Percentiles rank a stretch among this genome's conserved stretches.
Conservation (phyloP, 805 yeast species). For the Saturnispora quitensis region DNA sequence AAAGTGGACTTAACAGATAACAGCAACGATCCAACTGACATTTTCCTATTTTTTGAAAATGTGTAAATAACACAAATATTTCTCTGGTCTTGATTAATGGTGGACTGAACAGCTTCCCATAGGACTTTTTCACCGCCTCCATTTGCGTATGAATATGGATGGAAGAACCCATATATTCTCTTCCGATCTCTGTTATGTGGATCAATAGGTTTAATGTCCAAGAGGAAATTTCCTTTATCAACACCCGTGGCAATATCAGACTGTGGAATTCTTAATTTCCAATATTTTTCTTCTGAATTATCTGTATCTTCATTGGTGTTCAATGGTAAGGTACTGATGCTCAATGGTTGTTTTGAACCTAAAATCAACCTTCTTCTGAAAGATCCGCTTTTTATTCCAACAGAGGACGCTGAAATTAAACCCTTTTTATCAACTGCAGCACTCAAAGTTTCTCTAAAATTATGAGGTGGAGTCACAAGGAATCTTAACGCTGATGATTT, state of each 20-base stretch:
- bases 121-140: conserved; percentile 98
- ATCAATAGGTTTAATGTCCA: conserved; percentile 19
- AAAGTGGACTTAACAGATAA: conserved; percentile 19
- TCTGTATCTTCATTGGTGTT: conserved; percentile 12
- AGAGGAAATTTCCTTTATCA: conserved; percentile 15
- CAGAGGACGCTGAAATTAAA: conserved; percentile 10
- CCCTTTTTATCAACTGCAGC: conserved; percentile 18
- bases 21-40: conserved; percentile 21
- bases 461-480: conserved; percentile 22
- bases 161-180: conserved; percentile 75
- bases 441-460: conserved; percentile 20
- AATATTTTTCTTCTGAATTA: conserved; percentile 13
- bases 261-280: conserved; percentile 21
- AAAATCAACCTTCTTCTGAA: conserved; percentile 26
- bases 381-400: conserved; percentile 23
- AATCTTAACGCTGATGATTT: conserved; percentile 18
- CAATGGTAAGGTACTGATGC: conserved; percentile 28
- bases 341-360: conserved; percentile 24
- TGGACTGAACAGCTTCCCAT: conserved; percentile 84
- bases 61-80: conserved; percentile 61
- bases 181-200: conserved; percentile 30
- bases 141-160: conserved; percentile 91
- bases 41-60: conserved; percentile 20
- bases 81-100: conserved; percentile 39
- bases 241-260: conserved; percentile 16